phyloP scores from a whole-genome alignment of 306 rosid genomes.

The Dalbergia oliveri region DNA sequence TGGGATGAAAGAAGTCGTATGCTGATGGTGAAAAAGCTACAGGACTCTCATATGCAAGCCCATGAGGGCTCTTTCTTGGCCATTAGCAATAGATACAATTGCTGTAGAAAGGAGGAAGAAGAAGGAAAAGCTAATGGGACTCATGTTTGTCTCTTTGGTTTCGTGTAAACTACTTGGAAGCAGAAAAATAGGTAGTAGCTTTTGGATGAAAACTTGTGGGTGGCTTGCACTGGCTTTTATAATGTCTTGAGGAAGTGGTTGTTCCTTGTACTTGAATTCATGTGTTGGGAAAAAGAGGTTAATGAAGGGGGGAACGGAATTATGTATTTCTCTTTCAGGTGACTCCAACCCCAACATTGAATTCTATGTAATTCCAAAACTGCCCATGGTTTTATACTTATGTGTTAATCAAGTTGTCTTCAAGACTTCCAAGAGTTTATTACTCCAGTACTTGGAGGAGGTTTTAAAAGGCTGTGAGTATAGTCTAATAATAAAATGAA shows the following conservation, averaged over 20 bases:
- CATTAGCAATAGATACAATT: slow-evolving; percentile 50
- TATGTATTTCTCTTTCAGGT: slow-evolving; percentile 46
- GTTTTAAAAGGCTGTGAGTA: neutral
- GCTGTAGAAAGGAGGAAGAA: slow-evolving; percentile 57
- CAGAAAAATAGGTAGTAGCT: slow-evolving; percentile 25
- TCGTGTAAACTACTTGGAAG: slow-evolving; percentile 39
- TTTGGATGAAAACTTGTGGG: slow-evolving; percentile 51
- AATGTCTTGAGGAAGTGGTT: slow-evolving; percentile 54
- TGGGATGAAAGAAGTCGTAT: slow-evolving; percentile 85
- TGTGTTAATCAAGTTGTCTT: neutral
- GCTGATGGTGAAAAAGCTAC: slow-evolving; percentile 75
- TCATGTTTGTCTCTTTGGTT: slow-evolving; percentile 48
- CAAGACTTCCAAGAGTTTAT: too few relatives aligned
- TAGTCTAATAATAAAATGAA: too few relatives aligned
- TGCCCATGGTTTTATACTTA: slow-evolving; percentile 30
- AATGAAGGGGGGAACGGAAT: slow-evolving; percentile 57
- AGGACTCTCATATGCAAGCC: slow-evolving; percentile 67
- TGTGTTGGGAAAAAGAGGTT: slow-evolving; percentile 53
- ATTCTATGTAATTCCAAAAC: slow-evolving; percentile 10
- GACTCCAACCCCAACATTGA: neutral
- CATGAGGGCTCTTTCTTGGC: slow-evolving; percentile 84
- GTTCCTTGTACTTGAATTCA: slow-evolving; percentile 71
- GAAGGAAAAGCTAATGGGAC: slow-evolving; percentile 43
- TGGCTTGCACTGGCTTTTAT: slow-evolving; percentile 58
- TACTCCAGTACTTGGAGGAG: neutral